Base-by-base conservation (phyloP, 75 land plant species). In the Cryptomeria japonica region DNA sequence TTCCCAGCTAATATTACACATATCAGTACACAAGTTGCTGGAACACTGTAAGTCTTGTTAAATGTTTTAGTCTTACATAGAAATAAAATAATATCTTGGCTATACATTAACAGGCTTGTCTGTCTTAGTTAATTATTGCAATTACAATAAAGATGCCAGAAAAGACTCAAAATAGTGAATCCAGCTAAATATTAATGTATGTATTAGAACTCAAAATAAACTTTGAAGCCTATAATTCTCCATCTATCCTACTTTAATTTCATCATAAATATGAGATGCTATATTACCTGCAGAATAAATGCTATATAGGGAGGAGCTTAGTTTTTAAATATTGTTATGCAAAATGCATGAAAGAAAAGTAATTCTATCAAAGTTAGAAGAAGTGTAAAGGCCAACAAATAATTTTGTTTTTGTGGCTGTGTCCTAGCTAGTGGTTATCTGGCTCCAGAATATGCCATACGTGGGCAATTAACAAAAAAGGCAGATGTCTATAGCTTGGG, bases 11-110 rank as follows among this genome's bases (percentile, higher is more conserved):
- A 92, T 83, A 13, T 87, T 77, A 95, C 93, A 25, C 96, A 95
- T 87, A 85, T 96, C 64, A 96, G 94, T 78, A 96, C 97, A 18
- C 91, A 93, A 39, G 95, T 95, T 86, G 97, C 96, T 39, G 97
- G 97, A 83, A 95, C 97, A 82, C 36, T 88, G 95, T 94, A 87
- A 91, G 94, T 90, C 82, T n/a, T 82, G 84, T 44, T 82, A 25
- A 82, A 14, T 46, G 31, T 44, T 46, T 28, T 19, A 46, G n/a
- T 82, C 15, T 25, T n/a, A 82, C 3, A 13, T 46, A 82, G 32
- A 28, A 51, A 51, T 51, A 46, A 82, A 46, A 82, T 46, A 82
- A 82, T 28, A 6, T 82, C 0, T 82, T 22, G 15, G 32, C 13
- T 44, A 44, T n/a, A 28, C 5, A 18, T 82, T 51, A 51, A 28